Base-by-base conservation (phyloP, 768 basidiomycete species). In the Tylopilus subfusipes region DNA sequence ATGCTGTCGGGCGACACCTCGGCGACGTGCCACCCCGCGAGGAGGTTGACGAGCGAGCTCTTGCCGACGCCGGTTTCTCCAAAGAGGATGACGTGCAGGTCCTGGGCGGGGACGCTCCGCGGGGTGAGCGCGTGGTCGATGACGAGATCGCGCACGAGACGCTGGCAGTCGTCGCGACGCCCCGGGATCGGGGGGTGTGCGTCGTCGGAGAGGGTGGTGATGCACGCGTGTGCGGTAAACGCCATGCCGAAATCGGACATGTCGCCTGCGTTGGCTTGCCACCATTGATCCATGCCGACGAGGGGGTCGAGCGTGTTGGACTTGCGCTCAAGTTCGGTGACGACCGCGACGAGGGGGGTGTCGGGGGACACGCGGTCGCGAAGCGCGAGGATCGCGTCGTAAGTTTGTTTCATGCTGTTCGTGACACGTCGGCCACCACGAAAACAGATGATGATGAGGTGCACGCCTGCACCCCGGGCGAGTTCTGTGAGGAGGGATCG, bases 61-160 rank as follows among this genome's bases (percentile, higher is more conserved):
- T 69, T 69, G 5, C 68, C 68, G n/a, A 62, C 54, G 18, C 76
- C 76, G 0, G 73, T 67, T 49, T 77, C 73, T 0, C 77, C 76
- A 44, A 78, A 78, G 19, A 78, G 50, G 19, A 78, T 61, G 44
- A 77, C 46, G 42, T 73, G 65, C 14, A 66, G 36, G 49, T 67
- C 63, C 39, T 62, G 60, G 0, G 54, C 3, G 36, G 65, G 57
- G 12, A 34, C 46, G 25, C 48, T 54, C 4, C 63, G 65, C 9
- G 65, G 63, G 0, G 52, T 59, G 50, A 66, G 65, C 6, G 65
- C 54, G 16, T 65, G 25, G 40, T 65, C 56, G 30, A 65, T 49
- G 43, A 66, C 40, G 43, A 66, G 60, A 21, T 66, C 58, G 24
- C 66, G 66, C 10, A 65, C 49, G 47, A 68, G 50, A 2, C 54